Evolutionary conservation across 2,329 filamentous ascomycete genomes (phyloP), one percentile per base, ranked within the genome.

Genomic region (Penicillium brasilianum): DNA sequence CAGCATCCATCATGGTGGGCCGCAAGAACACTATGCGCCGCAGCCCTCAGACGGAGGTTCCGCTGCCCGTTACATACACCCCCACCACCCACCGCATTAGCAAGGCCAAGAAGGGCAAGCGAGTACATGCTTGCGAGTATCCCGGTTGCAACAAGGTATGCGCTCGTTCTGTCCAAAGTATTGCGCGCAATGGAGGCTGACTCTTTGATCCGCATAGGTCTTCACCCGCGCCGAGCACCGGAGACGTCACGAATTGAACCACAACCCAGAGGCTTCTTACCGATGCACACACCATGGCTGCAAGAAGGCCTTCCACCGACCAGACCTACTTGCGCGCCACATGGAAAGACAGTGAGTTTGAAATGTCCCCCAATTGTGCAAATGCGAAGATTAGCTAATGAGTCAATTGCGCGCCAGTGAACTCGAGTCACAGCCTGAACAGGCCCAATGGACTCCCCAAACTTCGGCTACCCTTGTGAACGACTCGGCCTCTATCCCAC

Each of bases 41-140:
- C 65, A 72, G 64, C 62, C 57, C 70, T n/a, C 65, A 71, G 41
- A 14, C 68, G 28, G 75, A 77, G 34, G 69, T 73, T 46, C 65
- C 73, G 30, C 60, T 76, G 60, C 72, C 76, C 20, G 70, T 81
- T 52, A 78, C 78, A 57, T 82, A 81, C 60, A 83, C 81, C 30
- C 81, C 81, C 22, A 82, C 80, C 20, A 83, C 81, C 37, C 78
- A 78, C 65, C 78, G 81, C 54, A 77, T 83, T 65, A 83, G 81
- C 72, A 83, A 83, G 68, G 81, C 81, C 13, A 83, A 82, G 72
- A 83, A 83, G 69, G 81, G 81, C 32, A 83, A 83, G 69, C 78
- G 80, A 55, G 81, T 83, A 14, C 81, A 83, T 66, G 76, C 76
- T 9, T 83, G 81, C 66, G 75, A 81, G 59, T 80, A 73, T 61